A percentile compares a stretch with the other conserved stretches of the same genome.
phyloP scores from a whole-genome alignment of 495 filamentous ascomycete genomes.

The Tuber microsphaerosporum region DNA sequence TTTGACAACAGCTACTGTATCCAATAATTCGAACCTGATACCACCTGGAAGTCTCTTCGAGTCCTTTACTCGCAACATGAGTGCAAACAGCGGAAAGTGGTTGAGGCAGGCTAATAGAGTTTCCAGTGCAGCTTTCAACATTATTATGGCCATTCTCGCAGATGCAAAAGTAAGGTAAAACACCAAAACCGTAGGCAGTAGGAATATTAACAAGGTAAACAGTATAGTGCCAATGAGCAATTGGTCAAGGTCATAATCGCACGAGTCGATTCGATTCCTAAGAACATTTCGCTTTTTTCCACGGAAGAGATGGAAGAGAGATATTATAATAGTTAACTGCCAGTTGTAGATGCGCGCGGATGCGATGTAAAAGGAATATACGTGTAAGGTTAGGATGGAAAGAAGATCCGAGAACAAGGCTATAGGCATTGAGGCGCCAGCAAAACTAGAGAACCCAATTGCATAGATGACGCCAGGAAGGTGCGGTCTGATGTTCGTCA shows the following conservation, averaged over 20 bases:
- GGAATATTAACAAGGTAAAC: slow-evolving; percentile 91
- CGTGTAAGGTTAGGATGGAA: slow-evolving; percentile 86
- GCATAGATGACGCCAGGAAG: slow-evolving; percentile 84
- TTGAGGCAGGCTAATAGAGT: slow-evolving; percentile 89
- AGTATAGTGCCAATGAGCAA: slow-evolving; percentile 92
- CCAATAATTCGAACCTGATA: slow-evolving; percentile 17
- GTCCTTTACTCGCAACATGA: slow-evolving; percentile 96
- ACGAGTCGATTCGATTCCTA: slow-evolving; percentile 93
- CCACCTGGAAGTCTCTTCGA: slow-evolving; percentile 75
- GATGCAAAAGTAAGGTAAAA: slow-evolving; percentile 96
- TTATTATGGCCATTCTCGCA: slow-evolving; percentile 89
- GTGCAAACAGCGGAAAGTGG: slow-evolving; percentile 93
- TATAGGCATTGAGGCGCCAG: slow-evolving; percentile 93
- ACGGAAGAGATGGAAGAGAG: slow-evolving; percentile 94
- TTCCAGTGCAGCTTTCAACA: slow-evolving; percentile 79
- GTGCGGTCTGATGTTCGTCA: slow-evolving; percentile 60
- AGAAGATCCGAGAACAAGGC: slow-evolving; percentile 91
- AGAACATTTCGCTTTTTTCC: slow-evolving; percentile 97
- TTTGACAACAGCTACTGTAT: slow-evolving; percentile 4
- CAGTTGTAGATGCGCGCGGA: slow-evolving; percentile 95
- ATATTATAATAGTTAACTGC: slow-evolving; percentile 93
- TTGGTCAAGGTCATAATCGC: slow-evolving; percentile 98
- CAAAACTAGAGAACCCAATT: slow-evolving; percentile 90
- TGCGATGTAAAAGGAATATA: slow-evolving; percentile 95
- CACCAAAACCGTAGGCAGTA: slow-evolving; percentile 87